Percentiles rank a stretch among this genome's conserved stretches.
These are phyloP conservation scores for Apiospora arundinis DNA, from an alignment of 2,329 filamentous ascomycete species.

Conservation along the genomic window DNA sequence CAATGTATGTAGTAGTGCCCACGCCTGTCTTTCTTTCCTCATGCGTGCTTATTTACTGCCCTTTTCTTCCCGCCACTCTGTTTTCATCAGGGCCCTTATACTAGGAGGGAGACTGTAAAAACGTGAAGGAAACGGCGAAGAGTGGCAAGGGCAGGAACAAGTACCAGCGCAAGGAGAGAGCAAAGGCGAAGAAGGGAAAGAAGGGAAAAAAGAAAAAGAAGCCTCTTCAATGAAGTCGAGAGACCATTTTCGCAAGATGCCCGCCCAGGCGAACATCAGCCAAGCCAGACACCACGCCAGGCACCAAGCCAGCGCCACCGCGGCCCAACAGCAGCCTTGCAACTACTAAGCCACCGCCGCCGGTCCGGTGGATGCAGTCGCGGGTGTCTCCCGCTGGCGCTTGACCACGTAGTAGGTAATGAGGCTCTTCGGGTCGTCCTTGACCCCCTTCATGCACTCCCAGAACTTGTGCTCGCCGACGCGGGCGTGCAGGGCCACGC, in stretches of 20 bases:
- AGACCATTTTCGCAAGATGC: neutral
- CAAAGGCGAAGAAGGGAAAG: no score
- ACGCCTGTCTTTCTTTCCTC: neutral
- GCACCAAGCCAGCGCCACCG: constrained; percentile 3
- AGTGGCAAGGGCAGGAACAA: neutral
- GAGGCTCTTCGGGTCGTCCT: constrained; percentile 76
- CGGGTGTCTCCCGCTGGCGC: constrained; percentile 60
- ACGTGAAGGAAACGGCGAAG: neutral
- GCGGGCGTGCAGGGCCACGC: constrained; percentile 71
- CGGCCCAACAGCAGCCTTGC: constrained; percentile 22
- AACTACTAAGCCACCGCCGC: constrained; percentile 26
- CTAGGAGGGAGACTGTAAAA: neutral
- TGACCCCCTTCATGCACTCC: constrained; percentile 67
- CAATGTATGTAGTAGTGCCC: neutral
- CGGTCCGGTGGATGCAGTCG: neutral
- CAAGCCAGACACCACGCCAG: constrained; percentile 3
- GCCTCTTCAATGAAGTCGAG: neutral
- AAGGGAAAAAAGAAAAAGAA: neutral
- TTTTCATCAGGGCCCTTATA: neutral
- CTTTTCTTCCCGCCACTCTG: neutral
- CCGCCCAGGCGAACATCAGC: neutral
- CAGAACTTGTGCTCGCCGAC: constrained; percentile 70
- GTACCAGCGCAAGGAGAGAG: neutral
- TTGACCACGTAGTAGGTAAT: constrained; percentile 84
- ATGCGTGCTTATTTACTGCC: neutral